Conservation (phyloP, 371 early-diverging fungal species). For the Capillidium heterosporum region DNA sequence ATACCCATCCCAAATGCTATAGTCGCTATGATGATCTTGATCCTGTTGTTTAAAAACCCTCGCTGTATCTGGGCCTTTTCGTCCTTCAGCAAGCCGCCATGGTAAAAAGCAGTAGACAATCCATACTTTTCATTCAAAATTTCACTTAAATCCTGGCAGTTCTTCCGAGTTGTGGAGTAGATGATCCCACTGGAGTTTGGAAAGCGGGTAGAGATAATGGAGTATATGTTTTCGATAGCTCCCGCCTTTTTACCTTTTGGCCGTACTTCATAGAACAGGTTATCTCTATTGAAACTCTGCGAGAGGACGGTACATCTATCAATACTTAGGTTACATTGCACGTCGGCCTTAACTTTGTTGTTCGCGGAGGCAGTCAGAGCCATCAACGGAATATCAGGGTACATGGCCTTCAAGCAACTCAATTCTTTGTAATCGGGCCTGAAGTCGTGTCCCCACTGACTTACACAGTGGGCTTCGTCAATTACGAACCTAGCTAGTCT, state of each 20-base stretch:
- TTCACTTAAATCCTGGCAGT: constrained; percentile 78
- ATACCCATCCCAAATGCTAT: constrained; percentile 99
- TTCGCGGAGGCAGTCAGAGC: constrained; percentile 98
- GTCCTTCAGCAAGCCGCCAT: constrained; percentile 76
- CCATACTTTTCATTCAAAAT: constrained; percentile 24
- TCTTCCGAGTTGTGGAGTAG: constrained; percentile 74
- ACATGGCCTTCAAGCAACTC: background rate
- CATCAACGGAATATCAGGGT: constrained; percentile 74
- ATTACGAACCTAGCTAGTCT: constrained; percentile 81
- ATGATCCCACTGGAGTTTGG: constrained; percentile 81
- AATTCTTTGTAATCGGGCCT: constrained; percentile 26
- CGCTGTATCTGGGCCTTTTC: constrained; percentile 69
- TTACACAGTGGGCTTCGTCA: constrained; percentile 97
- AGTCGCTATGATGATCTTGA: constrained; percentile 94
- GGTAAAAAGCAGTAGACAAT: constrained; percentile 61
- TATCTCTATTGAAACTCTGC: constrained; percentile 81
- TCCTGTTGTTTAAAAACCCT: constrained; percentile 60
- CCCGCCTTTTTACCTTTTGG: constrained; percentile 22
- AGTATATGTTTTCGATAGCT: constrained; percentile 53
- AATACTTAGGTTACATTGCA: constrained; percentile 47
- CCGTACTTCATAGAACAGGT: constrained; percentile 71
- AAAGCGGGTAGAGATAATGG: constrained; percentile 49
- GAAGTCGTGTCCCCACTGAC: constrained; percentile 98
- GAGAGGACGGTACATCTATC: constrained; percentile 43
- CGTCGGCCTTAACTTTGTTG: constrained; percentile 66